Base-by-base conservation (phyloP, 345 rosid species). In the Mercurialis annua region DNA sequence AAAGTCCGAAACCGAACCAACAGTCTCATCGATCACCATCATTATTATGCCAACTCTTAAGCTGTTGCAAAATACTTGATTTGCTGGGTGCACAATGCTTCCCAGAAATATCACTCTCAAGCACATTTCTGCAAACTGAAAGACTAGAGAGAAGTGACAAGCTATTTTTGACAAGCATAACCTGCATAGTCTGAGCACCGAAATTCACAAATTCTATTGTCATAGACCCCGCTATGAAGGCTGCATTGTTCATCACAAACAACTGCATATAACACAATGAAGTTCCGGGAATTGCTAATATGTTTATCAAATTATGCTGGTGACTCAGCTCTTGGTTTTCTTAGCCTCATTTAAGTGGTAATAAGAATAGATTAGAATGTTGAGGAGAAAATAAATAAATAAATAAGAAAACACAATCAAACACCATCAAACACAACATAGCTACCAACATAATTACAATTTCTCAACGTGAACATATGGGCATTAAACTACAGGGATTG, bases 171-270 rank as follows among this genome's bases (percentile, higher is more conserved):
- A 73, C 99, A 95, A 33, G 92, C 83, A 71, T 94, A 94, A 62
- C 99, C 99, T 6, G 98, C 97, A 73, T 94, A 94, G 78, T 94
- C 99, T 14, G 99, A 94, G 91, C 99, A 94, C 30, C 98, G 92
- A 64, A 94, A 94, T 73, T 94, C 99, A 24, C 99, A 94, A 77
- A 89, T 94, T 47, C 99, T 98, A 51, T 94, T 88, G 68, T 94
- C 99, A 73, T 98, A 94, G n/a, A 94, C 99, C 62, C 99, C 99
- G 29, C 99, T 97, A 47, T 94, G 99, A 18, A 94, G 90, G 71
- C 98, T 94, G 81, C 99, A 94, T 60, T 94, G 99, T 70, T 94
- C 99, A 38, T 94, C 96, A 24, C 99, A 94, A 53, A 86, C 89
- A 76, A 90, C 99, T 94, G 93, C 78, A 72, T 17, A 50, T 63